A percentile compares a stretch with the other conserved stretches of the same genome.
phyloP scores from a whole-genome alignment of 192 early-diverging fungal species.

The Podila horticola region DNA sequence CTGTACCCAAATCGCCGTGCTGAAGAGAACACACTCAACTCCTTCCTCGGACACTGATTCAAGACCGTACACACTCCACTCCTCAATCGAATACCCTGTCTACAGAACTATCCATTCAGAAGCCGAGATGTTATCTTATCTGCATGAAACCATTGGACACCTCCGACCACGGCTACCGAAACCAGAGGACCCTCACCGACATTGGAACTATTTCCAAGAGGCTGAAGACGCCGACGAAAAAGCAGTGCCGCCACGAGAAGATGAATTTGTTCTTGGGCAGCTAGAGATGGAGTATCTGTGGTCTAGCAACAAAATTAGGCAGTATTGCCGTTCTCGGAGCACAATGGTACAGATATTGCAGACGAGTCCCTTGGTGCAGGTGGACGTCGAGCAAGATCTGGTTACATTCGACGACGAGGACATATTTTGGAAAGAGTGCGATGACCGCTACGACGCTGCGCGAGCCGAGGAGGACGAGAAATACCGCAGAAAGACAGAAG shows the following conservation, averaged over 20 bases:
- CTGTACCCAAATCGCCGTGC: constrained; percentile 84
- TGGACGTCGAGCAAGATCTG: constrained; percentile 16
- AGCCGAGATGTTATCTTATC: constrained; percentile 38
- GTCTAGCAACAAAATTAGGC: constrained; percentile 46
- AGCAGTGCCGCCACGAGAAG: not conserved
- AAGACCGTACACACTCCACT: constrained; percentile 35
- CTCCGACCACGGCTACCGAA: constrained; percentile 18
- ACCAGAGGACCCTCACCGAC: not conserved
- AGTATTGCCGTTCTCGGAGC: constrained; percentile 58
- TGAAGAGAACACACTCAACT: constrained; percentile 21
- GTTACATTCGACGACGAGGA: constrained; percentile 17
- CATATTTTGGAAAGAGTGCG: constrained; percentile 26
- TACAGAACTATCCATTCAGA: constrained; percentile 54
- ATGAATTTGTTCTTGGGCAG: constrained; percentile 14
- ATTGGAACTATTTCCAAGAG: not conserved
- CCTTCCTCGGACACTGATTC: not conserved
- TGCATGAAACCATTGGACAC: constrained; percentile 47
- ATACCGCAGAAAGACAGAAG: not conserved
- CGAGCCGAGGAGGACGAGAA: not conserved
- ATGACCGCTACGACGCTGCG: constrained; percentile 5
- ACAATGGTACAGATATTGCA: constrained; percentile 40
- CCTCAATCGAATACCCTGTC: constrained; percentile 63
- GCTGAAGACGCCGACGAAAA: not conserved
- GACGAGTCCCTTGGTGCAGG: constrained; percentile 20
- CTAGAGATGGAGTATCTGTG: constrained; percentile 13